A percentile compares a stretch with the other conserved stretches of the same genome.
phyloP scores from a whole-genome alignment of 108 stramenopile genomes.

The Fistulifera pelliculosa region DNA sequence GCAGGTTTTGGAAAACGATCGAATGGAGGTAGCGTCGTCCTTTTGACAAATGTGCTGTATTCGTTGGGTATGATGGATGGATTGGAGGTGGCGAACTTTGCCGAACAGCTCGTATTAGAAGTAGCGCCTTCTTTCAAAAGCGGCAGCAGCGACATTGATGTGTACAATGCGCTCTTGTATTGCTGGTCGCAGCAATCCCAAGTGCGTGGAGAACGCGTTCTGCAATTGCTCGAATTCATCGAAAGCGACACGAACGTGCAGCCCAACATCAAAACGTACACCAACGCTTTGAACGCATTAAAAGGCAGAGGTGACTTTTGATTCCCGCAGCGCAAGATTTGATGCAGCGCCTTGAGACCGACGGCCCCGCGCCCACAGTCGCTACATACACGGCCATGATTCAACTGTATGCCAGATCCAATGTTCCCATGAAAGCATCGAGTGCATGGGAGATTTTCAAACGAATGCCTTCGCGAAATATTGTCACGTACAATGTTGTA shows the following conservation, averaged over 20 bases:
- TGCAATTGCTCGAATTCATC: constrained; percentile 5
- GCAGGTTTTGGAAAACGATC: background rate
- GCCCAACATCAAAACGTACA: constrained; percentile 15
- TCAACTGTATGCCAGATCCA: constrained; percentile 12
- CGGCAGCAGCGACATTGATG: background rate
- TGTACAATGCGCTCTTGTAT: constrained; percentile 19
- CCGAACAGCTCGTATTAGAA: constrained; percentile 5
- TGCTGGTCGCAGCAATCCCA: constrained; percentile 7
- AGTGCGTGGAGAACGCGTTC: constrained; percentile 2
- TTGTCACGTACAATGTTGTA: constrained; percentile 21
- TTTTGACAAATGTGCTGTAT: constrained; percentile 13
- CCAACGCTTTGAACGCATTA: constrained; percentile 9
- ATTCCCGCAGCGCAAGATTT: constrained; percentile 3
- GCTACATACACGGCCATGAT: constrained; percentile 21
- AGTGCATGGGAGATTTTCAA: constrained; percentile 11
- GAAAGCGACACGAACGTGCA: constrained; percentile 5
- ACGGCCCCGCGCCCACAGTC: constrained; percentile 9
- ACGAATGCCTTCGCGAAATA: constrained; percentile 28
- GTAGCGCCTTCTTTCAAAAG: background rate
- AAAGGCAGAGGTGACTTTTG: constrained; percentile 7
- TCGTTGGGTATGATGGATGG: constrained; percentile 5
- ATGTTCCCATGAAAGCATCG: constrained; percentile 10
- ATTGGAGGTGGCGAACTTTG: constrained; percentile 2
- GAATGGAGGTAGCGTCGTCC: background rate
- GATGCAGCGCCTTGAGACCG: constrained; percentile 7